Conservation (phyloP, 257 asterid genomes). For the Euphrasia confusa region DNA sequence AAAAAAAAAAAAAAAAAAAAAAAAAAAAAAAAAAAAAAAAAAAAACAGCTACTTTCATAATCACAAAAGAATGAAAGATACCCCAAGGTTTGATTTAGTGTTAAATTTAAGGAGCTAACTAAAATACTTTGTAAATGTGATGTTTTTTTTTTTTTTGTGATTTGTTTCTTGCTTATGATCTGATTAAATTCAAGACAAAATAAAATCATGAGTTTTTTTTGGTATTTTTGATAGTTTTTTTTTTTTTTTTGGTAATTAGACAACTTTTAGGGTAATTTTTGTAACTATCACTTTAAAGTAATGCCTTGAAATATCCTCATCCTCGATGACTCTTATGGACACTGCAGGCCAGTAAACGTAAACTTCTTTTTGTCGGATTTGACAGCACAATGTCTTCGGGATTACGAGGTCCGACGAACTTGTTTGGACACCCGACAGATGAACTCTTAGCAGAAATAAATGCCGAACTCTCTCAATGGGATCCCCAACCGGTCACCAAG, state of each 20-base stretch:
- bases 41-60: no score
- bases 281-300: not conserved
- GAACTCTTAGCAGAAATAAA: slow-evolving; percentile 55
- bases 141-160: no score
- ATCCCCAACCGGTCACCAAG: slow-evolving; percentile 55
- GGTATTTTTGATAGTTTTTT: not conserved
- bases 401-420: slow-evolving; percentile 88
- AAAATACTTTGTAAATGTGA: no score
- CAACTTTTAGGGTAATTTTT: not conserved
- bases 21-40: no score
- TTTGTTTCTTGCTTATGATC: not conserved
- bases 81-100: no score
- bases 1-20: no score
- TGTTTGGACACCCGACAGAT: slow-evolving; percentile 96
- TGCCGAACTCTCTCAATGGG: slow-evolving; percentile 67
- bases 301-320: slow-evolving; percentile 17
- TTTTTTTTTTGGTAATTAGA: not conserved
- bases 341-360: slow-evolving; percentile 63
- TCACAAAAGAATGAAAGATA: not conserved
- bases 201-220: not conserved
- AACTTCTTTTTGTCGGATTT: slow-evolving; percentile 76
- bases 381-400: slow-evolving; percentile 75
- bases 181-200: not conserved
- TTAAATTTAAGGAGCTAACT: no score
- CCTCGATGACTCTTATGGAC: slow-evolving; percentile 23